Conservation (phyloP, 1,284 basidiomycete species). For the Tetrapyrgos nigripes region DNA sequence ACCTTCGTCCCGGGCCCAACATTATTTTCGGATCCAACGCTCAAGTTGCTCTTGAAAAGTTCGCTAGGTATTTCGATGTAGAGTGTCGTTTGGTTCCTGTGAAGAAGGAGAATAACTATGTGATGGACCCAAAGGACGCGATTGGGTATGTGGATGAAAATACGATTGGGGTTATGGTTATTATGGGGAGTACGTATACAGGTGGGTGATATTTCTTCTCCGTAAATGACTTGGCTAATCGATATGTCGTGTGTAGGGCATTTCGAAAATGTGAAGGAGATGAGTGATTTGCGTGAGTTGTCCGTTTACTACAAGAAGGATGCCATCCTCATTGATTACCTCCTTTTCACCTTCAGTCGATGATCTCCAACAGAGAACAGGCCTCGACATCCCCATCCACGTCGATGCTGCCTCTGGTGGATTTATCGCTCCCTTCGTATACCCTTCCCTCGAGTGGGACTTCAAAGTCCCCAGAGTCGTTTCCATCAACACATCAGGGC, state of each 20-base stretch:
- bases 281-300: conserved; percentile 57
- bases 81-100: conserved; percentile 65
- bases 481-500: conserved; percentile 70
- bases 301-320: background rate
- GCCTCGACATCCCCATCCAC: conserved; percentile 68
- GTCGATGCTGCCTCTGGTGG: conserved; percentile 64
- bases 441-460: conserved; percentile 70
- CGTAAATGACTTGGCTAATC: too few species aligned
- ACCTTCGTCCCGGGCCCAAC: conserved; percentile 63
- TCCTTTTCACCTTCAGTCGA: conserved; percentile 45
- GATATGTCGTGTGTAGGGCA: too few species aligned
- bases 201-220: too few species aligned
- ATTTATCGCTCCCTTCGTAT: conserved; percentile 69
- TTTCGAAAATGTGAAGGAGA: conserved; percentile 73
- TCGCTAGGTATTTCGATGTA: conserved; percentile 69
- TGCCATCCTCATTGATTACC: background rate
- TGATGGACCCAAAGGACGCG: conserved; percentile 69
- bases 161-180: conserved; percentile 67
- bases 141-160: conserved; percentile 77
- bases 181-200: conserved; percentile 72
- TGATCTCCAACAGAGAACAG: conserved; percentile 66
- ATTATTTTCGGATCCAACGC: conserved; percentile 71
- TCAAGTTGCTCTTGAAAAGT: conserved; percentile 74
- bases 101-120: conserved; percentile 57
- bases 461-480: conserved; percentile 71